phyloP scores from a whole-genome alignment of 805 yeast genomes.

The Danielia reshetovae region DNA sequence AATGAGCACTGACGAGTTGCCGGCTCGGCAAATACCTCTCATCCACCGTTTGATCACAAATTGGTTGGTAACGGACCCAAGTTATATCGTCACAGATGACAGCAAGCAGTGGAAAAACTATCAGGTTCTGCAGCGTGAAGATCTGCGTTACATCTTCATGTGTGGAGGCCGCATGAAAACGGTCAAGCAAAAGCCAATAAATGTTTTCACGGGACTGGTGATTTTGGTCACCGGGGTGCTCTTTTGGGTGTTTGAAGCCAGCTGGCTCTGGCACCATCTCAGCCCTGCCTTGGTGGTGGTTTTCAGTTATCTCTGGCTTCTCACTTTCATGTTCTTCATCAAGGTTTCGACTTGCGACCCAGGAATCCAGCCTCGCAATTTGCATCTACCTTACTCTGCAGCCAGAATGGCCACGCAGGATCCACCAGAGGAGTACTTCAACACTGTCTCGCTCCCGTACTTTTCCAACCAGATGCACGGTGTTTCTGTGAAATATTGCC shows the following conservation, averaged over 20 bases:
- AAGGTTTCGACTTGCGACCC: constrained; percentile 63
- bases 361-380: constrained; percentile 63
- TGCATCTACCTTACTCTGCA: constrained; percentile 44
- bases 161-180: constrained; percentile 64
- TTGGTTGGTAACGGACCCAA: constrained; percentile 26
- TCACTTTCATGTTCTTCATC: constrained; percentile 46
- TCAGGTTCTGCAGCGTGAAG: constrained; percentile 37
- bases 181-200: constrained; percentile 37
- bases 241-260: constrained; percentile 43
- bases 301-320: constrained; percentile 55
- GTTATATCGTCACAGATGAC: constrained; percentile 6
- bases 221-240: constrained; percentile 48
- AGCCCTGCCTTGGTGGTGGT: constrained; percentile 55
- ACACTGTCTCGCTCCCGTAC: constrained; percentile 20
- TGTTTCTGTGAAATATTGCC: constrained; percentile 53
- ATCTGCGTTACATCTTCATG: constrained; percentile 39
- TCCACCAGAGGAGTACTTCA: constrained; percentile 50
- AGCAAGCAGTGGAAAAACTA: constrained; percentile 30
- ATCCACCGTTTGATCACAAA: constrained; percentile 13
- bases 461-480: constrained; percentile 21
- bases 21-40: no score
- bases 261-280: constrained; percentile 54
- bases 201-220: constrained; percentile 29
- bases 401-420: constrained; percentile 2
- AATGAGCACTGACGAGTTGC: no score